These are phyloP conservation scores for Zygoascus tannicola DNA, from an alignment of 805 yeast species.

Conservation along the genomic window DNA sequence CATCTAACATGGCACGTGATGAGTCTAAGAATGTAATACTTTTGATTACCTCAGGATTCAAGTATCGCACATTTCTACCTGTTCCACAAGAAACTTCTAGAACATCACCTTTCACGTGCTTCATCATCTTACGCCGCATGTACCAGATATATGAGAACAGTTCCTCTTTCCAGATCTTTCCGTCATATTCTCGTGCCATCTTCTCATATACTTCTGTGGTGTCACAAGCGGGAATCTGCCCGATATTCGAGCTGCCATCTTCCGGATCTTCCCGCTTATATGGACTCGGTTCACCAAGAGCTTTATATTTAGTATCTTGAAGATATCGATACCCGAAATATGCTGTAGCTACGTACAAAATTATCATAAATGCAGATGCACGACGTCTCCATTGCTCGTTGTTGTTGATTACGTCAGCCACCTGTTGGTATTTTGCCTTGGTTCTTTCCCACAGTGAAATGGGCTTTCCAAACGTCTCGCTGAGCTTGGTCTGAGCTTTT, in stretches of 20 bases:
- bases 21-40: constrained; percentile 84
- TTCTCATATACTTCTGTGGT: constrained; percentile 58
- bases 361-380: constrained; percentile 10
- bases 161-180: constrained; percentile 69
- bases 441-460: background rate
- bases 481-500: background rate
- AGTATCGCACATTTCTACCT: constrained; percentile 78
- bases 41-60: constrained; percentile 48
- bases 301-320: constrained; percentile 27
- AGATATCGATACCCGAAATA: constrained; percentile 23
- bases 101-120: constrained; percentile 75
- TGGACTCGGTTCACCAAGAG: constrained; percentile 27
- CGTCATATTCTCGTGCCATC: constrained; percentile 74
- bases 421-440: background rate
- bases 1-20: constrained; percentile 75
- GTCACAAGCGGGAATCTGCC: constrained; percentile 46
- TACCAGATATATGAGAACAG: constrained; percentile 36
- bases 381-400: background rate
- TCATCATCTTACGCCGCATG: constrained; percentile 72
- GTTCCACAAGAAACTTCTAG: constrained; percentile 95
- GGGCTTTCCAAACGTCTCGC: background rate
- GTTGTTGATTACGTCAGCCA: background rate
- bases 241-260: constrained; percentile 6
- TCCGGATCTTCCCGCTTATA: constrained; percentile 17
- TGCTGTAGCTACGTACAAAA: constrained; percentile 18